A percentile compares a stretch with the other conserved stretches of the same genome.
phyloP scores from a whole-genome alignment of 2,329 filamentous ascomycete species.

The Pestalotiopsis sp. region DNA sequence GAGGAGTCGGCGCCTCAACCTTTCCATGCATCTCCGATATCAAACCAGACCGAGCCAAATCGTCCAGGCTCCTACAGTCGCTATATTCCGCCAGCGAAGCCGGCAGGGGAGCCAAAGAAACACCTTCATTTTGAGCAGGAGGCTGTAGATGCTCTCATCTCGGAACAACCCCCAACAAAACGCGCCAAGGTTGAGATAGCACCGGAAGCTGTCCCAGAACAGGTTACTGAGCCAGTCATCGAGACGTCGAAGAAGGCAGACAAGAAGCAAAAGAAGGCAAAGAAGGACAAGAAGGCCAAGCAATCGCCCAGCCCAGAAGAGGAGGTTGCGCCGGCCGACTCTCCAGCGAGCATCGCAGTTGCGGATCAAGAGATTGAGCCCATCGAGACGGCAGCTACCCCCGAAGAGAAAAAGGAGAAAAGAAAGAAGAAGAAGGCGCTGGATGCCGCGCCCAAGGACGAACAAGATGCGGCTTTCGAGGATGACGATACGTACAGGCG shows the following conservation, averaged over 20 bases:
- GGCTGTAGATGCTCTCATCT: slow-evolving; percentile 27
- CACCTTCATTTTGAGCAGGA: slow-evolving; percentile 22
- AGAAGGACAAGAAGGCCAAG: slow-evolving; percentile 32
- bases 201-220: not conserved
- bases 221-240: not conserved
- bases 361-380: not conserved
- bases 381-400: not conserved
- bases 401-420: slow-evolving; percentile 26
- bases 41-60: not conserved
- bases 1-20: not conserved
- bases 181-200: slow-evolving; percentile 11
- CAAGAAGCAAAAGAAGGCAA: slow-evolving; percentile 35
- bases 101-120: slow-evolving; percentile 16
- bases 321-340: slow-evolving; percentile 22
- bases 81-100: slow-evolving; percentile 38
- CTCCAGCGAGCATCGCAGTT: slow-evolving; percentile 25
- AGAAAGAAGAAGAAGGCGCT: slow-evolving; percentile 32
- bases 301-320: not conserved
- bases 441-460: not conserved
- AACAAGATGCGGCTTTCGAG: slow-evolving; percentile 15
- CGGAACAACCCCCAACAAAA: slow-evolving; percentile 24
- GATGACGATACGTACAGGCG: slow-evolving; percentile 27
- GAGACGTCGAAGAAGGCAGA: slow-evolving; percentile 34
- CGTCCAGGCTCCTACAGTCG: slow-evolving; percentile 33
- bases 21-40: not conserved